Conservation (phyloP, 192 early-diverging fungal genomes). For the Backusella liffmaniae region DNA sequence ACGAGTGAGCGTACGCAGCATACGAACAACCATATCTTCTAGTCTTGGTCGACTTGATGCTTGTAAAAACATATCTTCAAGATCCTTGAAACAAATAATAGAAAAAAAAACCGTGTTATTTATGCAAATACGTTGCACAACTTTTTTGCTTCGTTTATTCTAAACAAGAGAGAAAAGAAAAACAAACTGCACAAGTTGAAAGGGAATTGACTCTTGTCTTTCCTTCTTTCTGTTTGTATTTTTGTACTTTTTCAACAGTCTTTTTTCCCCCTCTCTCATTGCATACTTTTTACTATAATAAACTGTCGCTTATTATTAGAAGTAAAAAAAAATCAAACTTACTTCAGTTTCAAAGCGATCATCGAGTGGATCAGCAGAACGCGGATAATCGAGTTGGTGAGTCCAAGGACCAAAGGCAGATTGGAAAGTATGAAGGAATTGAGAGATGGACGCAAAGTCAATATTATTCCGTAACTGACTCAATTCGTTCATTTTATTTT, state of each 20-base stretch:
- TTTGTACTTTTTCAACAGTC: neutral
- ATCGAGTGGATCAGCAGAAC: neutral
- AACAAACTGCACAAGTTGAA: neutral
- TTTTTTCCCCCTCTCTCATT: neutral
- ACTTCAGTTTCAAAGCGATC: constrained; percentile 37
- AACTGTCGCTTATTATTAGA: neutral
- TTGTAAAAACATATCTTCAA: constrained; percentile 49
- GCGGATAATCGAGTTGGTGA: neutral
- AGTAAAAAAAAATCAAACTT: neutral
- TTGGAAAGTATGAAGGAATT: constrained; percentile 69
- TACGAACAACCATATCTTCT: constrained; percentile 45
- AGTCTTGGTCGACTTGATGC: constrained; percentile 39
- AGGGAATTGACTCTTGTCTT: neutral
- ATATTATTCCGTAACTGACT: constrained; percentile 45
- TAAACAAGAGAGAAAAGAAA: neutral
- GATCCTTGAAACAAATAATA: constrained; percentile 37
- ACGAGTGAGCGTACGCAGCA: constrained; percentile 46
- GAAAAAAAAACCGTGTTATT: neutral
- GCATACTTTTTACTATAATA: neutral
- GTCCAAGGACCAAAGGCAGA: constrained; percentile 46
- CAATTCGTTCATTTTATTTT: neutral
- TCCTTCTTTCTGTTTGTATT: neutral
- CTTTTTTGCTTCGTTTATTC: neutral
- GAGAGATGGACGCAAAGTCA: constrained; percentile 69
- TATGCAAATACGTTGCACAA: constrained; percentile 26